Evolutionary conservation across 1,284 basidiomycete genomes (phyloP), one percentile per base, ranked within the genome.

Genomic region (Wolfiporia cocos): DNA sequence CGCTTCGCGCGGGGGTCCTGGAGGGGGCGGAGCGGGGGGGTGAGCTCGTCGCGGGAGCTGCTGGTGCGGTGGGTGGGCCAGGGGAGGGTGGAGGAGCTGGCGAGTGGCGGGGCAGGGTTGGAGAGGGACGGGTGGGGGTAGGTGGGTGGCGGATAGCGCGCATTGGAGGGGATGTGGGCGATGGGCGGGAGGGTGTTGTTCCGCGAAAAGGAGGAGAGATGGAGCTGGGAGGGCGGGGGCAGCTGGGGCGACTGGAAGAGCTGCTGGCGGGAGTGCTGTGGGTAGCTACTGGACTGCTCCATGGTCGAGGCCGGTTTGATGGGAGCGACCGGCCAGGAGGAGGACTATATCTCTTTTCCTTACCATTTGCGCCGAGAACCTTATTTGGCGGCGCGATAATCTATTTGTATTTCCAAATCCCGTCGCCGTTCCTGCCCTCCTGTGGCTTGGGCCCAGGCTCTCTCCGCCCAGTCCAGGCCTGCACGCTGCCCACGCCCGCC

Each of bases 221-320:
- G 67, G 23, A 73, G 59, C 42, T 68, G 65, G 0, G 69, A 67
- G 0, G 70, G 69, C 1, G 70, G 71, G 0, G 70, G 68, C 19
- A 73, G 68, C 48, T 71, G 67, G 1, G 65, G 53, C 15, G 59
- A 59, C 24, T 50, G 51, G 47, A 61, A 62, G 48, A 61, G 54
- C 44, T 54, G 54, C 35, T 38, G 37, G 46, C 52, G 51, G n/a
- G n/a, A n/a, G 41, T 54, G 50, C 33, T 34, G n/a, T 2, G 33
- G 21, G 33, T 61, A 56, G 35, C 55, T 52, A 41, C 51, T 35
- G 43, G 55, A 49, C 50, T 58, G 57, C 49, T 60, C 56, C 54
- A 56, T 54, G 30, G 33, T 18, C 22, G 43, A 19, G 34, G 34
- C 15, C 7, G 18, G 6, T 10, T 6, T 7, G 34, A 35, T 35